Percentiles rank a stretch among this genome's conserved stretches.
phyloP scores from a whole-genome alignment of 2,329 filamentous ascomycete species.

The Ascochyta pisi region DNA sequence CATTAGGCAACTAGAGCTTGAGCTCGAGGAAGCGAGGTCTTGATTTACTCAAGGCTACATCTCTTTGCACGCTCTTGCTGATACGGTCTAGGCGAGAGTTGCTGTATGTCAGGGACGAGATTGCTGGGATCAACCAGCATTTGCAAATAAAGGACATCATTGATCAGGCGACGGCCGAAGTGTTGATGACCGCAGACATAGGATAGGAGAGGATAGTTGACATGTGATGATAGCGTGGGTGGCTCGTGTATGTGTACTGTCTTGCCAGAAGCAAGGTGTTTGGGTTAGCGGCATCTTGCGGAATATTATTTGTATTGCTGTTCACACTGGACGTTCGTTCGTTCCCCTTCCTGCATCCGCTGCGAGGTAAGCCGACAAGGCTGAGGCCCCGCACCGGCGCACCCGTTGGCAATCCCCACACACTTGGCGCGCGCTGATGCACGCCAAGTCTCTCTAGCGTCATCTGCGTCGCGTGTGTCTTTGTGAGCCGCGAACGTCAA shows the following conservation, averaged over 20 bases:
- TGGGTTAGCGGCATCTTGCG: conserved; percentile 19
- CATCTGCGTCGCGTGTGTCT: conserved; percentile 9
- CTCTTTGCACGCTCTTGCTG: not conserved
- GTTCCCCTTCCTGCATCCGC: not conserved
- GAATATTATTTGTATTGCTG: conserved; percentile 9
- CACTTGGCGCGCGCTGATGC: conserved; percentile 14
- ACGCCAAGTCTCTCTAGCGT: conserved; percentile 16
- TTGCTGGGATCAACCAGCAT: conserved; percentile 13
- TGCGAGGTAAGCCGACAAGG: conserved; percentile 5
- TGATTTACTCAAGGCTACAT: conserved; percentile 24
- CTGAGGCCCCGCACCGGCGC: conserved; percentile 16
- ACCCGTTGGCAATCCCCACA: conserved; percentile 8
- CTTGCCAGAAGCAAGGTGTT: conserved; percentile 21
- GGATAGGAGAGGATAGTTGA: conserved; percentile 9
- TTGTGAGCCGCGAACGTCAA: conserved; percentile 13
- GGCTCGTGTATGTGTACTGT: conserved; percentile 19
- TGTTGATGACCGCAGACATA: conserved; percentile 11
- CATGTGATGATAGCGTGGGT: conserved; percentile 13
- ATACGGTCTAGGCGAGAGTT: not conserved
- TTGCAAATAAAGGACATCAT: conserved; percentile 9
- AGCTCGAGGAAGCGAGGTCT: conserved; percentile 51
- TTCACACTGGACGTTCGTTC: not conserved
- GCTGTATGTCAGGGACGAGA: conserved; percentile 10
- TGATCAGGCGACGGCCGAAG: conserved; percentile 3
- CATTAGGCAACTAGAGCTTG: conserved; percentile 50